Evolutionary conservation across 257 asterid genomes (phyloP).

Genomic region (Orobanche coerulescens): DNA sequence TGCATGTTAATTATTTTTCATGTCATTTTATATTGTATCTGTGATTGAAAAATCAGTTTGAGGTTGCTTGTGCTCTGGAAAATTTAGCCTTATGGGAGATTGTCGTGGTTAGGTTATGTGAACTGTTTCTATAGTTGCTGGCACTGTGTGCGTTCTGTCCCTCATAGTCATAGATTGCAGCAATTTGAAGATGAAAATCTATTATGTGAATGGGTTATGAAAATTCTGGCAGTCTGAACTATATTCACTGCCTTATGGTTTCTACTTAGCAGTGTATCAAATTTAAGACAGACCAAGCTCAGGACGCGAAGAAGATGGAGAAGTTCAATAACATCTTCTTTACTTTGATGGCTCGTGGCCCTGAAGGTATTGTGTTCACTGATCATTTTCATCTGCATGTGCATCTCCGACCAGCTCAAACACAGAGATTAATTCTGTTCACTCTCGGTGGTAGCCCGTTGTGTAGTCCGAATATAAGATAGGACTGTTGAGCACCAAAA

Average conservation of each 20-base stretch:
- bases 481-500: too few species aligned
- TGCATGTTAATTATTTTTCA: too few species aligned
- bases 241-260: slow-evolving; percentile 12
- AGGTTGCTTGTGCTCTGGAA: neutral
- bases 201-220: neutral
- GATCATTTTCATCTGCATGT: slow-evolving; percentile 9
- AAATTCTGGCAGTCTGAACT: neutral
- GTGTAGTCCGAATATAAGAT: neutral
- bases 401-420: neutral
- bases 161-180: neutral
- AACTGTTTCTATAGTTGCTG: neutral
- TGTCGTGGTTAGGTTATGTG: slow-evolving; percentile 15
- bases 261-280: slow-evolving; percentile 51
- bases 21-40: neutral
- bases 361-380: slow-evolving; percentile 51
- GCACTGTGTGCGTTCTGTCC: neutral
- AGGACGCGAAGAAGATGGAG: slow-evolving; percentile 88
- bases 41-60: neutral
- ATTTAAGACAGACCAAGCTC: slow-evolving; percentile 88
- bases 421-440: neutral
- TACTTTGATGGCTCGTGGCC: slow-evolving; percentile 84
- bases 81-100: too few species aligned
- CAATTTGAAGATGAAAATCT: slow-evolving; percentile 10
- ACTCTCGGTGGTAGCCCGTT: slow-evolving; percentile 2
- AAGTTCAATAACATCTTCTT: slow-evolving; percentile 68